phyloP scores from a whole-genome alignment of 129 eudicot genomes.

The Daucus carota region DH1_v3.0 NC_030386.2:7677501-7678000 shows the following conservation, averaged over 20 bases:
- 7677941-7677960: not conserved
- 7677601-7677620: conserved; percentile 92
- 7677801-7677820: conserved; percentile 94
- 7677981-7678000: not conserved
- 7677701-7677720: conserved; percentile 97
- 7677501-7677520: not conserved
- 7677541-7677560: not conserved
- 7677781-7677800: conserved; percentile 84
- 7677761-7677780: conserved; percentile 85
- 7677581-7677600: conserved; percentile 95
- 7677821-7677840: conserved; percentile 87
- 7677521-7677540: not conserved
- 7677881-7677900: not conserved
- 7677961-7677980: not conserved
- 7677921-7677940: too few species aligned
- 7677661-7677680: conserved; percentile 93
- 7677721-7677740: conserved; percentile 61
- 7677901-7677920: not conserved
- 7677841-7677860: conserved; percentile 38
- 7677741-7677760: conserved; percentile 90
- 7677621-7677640: conserved; percentile 88
- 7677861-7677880: not conserved
- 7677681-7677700: conserved; percentile 84
- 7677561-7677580: conserved; percentile 16
- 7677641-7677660: conserved; percentile 78